These are phyloP conservation scores for Pseudofabraea citricarpa DNA, from an alignment of 2,329 filamentous ascomycete species.

Conservation along the genomic window DNA sequence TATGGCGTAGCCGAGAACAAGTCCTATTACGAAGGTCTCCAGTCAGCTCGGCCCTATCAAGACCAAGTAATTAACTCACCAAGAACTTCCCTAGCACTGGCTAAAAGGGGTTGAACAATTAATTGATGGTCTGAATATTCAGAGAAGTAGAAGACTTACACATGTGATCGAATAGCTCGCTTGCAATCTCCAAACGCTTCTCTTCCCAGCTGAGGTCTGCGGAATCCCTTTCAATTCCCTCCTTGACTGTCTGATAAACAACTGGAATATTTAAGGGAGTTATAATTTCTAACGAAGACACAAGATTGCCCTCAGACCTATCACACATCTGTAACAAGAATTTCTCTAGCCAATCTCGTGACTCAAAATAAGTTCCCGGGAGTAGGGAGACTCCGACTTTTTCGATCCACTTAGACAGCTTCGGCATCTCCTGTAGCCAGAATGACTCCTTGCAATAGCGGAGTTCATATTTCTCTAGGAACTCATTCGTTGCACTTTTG, in stretches of 20 bases:
- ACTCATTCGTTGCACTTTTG: neutral
- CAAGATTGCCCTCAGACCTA: neutral
- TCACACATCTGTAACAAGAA: neutral
- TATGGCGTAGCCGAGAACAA: neutral
- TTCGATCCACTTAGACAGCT: neutral
- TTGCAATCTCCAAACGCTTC: neutral
- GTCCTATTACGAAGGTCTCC: neutral
- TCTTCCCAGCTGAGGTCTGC: neutral
- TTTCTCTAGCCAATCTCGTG: neutral
- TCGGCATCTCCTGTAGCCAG: neutral
- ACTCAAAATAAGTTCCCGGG: neutral
- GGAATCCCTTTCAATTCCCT: neutral
- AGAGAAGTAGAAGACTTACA: neutral
- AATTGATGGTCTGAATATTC: neutral
- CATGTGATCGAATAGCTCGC: neutral
- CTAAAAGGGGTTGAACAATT: neutral
- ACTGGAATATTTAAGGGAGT: neutral
- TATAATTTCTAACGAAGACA: neutral
- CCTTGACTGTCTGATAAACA: neutral
- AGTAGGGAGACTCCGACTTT: neutral
- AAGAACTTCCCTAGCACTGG: neutral
- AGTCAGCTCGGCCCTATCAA: neutral
- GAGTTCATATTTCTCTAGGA: neutral
- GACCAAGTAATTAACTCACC: neutral
- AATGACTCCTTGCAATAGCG: neutral